These are phyloP conservation scores for Aspergillus fischeri DNA, from an alignment of 2,329 filamentous ascomycete species.

Conservation along the genomic window DNA sequence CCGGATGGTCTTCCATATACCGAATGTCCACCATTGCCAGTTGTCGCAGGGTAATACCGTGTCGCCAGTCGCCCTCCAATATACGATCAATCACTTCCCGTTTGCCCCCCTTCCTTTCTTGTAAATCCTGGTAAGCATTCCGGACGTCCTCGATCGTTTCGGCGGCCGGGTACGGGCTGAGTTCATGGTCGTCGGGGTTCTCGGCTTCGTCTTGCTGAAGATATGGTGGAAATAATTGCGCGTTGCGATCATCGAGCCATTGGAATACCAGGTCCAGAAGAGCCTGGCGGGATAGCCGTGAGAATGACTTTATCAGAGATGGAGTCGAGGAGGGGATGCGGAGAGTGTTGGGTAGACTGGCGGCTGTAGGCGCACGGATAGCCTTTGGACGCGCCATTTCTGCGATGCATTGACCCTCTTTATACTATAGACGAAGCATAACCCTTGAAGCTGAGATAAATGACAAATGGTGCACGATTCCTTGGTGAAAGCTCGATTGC, in stretches of 20 bases:
- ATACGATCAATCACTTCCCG: conserved; percentile 54
- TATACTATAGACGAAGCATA: neutral
- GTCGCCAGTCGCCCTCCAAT: conserved; percentile 54
- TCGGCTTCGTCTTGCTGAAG: conserved; percentile 49
- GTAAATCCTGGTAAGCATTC: conserved; percentile 60
- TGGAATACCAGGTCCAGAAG: conserved; percentile 68
- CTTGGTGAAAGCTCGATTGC: neutral
- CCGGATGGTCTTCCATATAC: conserved; percentile 51
- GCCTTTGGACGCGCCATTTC: conserved; percentile 32
- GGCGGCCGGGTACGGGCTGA: conserved; percentile 67
- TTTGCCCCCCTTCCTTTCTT: conserved; percentile 50
- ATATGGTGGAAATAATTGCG: conserved; percentile 57
- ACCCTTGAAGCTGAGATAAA: neutral
- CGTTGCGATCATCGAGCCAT: conserved; percentile 70
- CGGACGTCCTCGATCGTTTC: conserved; percentile 63
- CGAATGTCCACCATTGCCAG: conserved; percentile 53
- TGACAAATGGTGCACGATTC: neutral
- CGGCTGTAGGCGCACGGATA: conserved; percentile 60
- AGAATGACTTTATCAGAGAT: conserved; percentile 62
- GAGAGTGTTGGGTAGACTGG: conserved; percentile 66
- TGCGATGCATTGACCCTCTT: neutral
- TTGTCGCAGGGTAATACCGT: conserved; percentile 52
- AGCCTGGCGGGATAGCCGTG: conserved; percentile 66
- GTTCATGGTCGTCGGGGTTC: conserved; percentile 54
- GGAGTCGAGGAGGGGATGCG: conserved; percentile 63